Evolutionary conservation across 1,284 basidiomycete species (phyloP).

Genomic region (Stereum hirsutum): DNA sequence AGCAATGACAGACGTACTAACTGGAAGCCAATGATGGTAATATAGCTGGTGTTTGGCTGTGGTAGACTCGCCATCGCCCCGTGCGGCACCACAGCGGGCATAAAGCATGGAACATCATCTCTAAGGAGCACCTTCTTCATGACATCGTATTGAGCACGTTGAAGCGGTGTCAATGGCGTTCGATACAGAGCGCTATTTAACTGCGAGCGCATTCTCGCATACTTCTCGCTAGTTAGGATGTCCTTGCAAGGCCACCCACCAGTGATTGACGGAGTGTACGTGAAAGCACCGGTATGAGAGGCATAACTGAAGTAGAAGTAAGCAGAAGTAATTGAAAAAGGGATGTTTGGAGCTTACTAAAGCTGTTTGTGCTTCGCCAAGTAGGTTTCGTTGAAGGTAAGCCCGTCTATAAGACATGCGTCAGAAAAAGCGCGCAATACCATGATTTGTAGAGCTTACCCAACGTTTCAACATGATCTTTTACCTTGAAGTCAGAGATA

Average conservation of each 20-base stretch:
- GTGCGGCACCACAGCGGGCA: conserved; percentile 9
- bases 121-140: conserved; percentile 8
- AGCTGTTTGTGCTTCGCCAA: background rate
- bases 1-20: background rate
- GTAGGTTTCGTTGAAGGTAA: background rate
- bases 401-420: background rate
- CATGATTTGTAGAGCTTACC: background rate
- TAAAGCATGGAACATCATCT: conserved; percentile 11
- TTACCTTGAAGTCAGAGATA: conserved; percentile 11
- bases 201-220: background rate
- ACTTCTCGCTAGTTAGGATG: background rate
- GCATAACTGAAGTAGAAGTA: background rate
- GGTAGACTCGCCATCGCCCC: conserved; percentile 8
- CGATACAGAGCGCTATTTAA: conserved; percentile 6
- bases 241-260: conserved; percentile 7
- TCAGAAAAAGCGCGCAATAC: background rate
- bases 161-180: conserved; percentile 7
- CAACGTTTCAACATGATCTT: conserved; percentile 8
- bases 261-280: conserved; percentile 7
- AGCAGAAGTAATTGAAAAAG: background rate
- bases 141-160: conserved; percentile 8
- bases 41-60: conserved; percentile 5
- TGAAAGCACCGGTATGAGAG: conserved; percentile 7
- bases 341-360: background rate
- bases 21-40: conserved; percentile 8